Percentiles rank a stretch among this genome's conserved stretches.
Conservation (phyloP, 306 rosid species). For the Rosa rugosa region DNA sequence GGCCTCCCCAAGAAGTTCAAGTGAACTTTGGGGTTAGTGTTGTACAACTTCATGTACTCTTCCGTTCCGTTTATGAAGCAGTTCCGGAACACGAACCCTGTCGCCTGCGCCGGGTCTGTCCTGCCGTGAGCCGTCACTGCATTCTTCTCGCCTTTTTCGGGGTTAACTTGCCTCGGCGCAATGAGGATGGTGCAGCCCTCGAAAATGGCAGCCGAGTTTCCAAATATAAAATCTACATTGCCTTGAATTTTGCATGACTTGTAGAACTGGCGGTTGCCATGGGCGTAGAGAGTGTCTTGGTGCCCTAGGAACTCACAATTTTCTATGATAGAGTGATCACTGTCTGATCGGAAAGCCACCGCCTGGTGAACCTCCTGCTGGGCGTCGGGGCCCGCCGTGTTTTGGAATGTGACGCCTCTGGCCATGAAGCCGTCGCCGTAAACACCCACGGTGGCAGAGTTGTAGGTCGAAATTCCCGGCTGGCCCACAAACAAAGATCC, state of each 20-base stretch:
- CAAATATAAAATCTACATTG: conserved; percentile 84
- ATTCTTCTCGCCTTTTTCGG: conserved; percentile 63
- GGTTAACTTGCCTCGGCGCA: conserved; percentile 49
- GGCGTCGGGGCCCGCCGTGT: conserved; percentile 76
- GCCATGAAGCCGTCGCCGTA: conserved; percentile 96
- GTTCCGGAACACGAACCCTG: conserved; percentile 69
- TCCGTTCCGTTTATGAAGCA: conserved; percentile 68
- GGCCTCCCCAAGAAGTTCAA: conserved; percentile 90
- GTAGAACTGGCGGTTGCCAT: conserved; percentile 72
- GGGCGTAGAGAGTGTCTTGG: conserved; percentile 88
- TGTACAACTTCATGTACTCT: conserved; percentile 58
- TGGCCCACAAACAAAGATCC: conserved; percentile 62
- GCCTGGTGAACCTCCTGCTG: conserved; percentile 95
- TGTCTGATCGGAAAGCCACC: conserved; percentile 83
- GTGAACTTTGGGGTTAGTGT: conserved; percentile 62
- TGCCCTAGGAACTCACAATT: conserved; percentile 73
- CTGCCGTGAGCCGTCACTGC: conserved; percentile 78
- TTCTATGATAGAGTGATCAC: conserved; percentile 65
- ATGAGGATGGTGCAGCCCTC: conserved; percentile 58
- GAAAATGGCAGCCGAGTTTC: conserved; percentile 72
- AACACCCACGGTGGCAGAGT: conserved; percentile 77
- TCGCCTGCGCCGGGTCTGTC: conserved; percentile 67
- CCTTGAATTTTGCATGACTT: conserved; percentile 70
- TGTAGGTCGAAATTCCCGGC: conserved; percentile 59
- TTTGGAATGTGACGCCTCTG: conserved; percentile 56